Evolutionary conservation across 495 filamentous ascomycete genomes (phyloP), one percentile per base, ranked within the genome.

Genomic region (Staphylotrichum longicolle): DNA sequence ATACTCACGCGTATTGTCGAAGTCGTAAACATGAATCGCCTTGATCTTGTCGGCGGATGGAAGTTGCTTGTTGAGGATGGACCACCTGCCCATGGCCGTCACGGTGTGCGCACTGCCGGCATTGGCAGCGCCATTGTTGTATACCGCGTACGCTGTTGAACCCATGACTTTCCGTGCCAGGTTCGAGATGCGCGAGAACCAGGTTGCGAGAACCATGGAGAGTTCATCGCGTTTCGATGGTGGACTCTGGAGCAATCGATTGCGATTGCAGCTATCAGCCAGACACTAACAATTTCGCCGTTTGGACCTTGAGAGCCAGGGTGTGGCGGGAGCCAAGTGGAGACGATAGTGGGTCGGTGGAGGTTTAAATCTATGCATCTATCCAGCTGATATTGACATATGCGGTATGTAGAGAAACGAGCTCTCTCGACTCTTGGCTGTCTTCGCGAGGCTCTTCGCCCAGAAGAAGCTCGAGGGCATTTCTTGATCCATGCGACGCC

Each of bases 11-110:
- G 94, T 99, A 68, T 99, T 98, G 71, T 99, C 94, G 72, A 99
- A 99, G 75, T 99, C 94, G 78, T 98, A 99, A 60, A 99, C 82
- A 71, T 99, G 94, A 55, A 99, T 85, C 7, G 84, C 72, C 70
- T 84, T 90, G 68, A 98, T 88, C 66, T 83, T 79, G 20, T 87
- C 80, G 20, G 85, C 77, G 58, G 81, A 85, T 67, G 91, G 91
- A 20, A 93, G 80, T 61, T 88, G 84, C 69, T 83, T 86, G 66
- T 86, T 82, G 51, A 83, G 74, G 61, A 91, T 83, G 11, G 90
- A 94, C 92, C 92, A 96, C 66, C 92, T 77, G 68, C 85, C 85
- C 50, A 96, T 77, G 41, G 85, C 84, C 10, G 91, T 95, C 60
- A 88, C 68, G 2, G 90, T 94, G 66, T 85, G 68, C 12, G 55